Percentiles rank a stretch among this genome's conserved stretches.
Evolutionary conservation across 2,329 filamentous ascomycete genomes (phyloP).

Genomic region (Aureobasidium sp.): DNA sequence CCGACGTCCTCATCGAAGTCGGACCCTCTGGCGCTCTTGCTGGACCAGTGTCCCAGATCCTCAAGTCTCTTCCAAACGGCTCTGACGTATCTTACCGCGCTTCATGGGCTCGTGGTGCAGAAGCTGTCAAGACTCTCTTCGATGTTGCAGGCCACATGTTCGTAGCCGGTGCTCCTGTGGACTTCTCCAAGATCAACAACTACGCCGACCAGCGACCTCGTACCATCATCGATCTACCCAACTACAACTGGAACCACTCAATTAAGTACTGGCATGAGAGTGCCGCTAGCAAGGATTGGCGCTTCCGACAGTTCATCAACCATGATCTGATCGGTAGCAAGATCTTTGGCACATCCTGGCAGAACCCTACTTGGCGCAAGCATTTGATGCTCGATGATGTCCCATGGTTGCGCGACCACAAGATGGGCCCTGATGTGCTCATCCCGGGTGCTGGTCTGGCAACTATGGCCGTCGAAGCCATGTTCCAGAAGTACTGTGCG

Average conservation of each 20-base stretch:
- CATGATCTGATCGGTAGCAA: background rate
- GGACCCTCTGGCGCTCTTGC: too few relatives aligned
- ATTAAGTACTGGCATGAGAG: background rate
- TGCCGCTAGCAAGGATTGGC: background rate
- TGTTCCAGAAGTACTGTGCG: too few relatives aligned
- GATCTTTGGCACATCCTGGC: background rate
- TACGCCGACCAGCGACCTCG: too few relatives aligned
- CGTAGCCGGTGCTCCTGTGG: too few relatives aligned
- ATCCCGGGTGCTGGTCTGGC: constrained; percentile 16
- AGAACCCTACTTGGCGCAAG: background rate
- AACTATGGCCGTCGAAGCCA: constrained; percentile 13
- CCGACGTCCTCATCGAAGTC: too few relatives aligned
- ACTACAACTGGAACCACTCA: background rate
- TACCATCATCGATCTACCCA: constrained; percentile 9
- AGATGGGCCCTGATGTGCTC: constrained; percentile 11
- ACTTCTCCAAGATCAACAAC: too few relatives aligned
- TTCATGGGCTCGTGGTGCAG: too few relatives aligned
- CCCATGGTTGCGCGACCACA: constrained; percentile 14
- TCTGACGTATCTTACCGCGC: too few relatives aligned
- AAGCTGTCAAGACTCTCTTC: too few relatives aligned
- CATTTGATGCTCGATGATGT: background rate
- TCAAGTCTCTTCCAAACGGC: too few relatives aligned
- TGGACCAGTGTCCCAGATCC: too few relatives aligned
- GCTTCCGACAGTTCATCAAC: background rate
- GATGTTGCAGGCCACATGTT: too few relatives aligned